Percentiles rank a stretch among this genome's conserved stretches.
Conservation (phyloP, 345 rosid species). For the Rhodomyrtus tomentosa region DNA sequence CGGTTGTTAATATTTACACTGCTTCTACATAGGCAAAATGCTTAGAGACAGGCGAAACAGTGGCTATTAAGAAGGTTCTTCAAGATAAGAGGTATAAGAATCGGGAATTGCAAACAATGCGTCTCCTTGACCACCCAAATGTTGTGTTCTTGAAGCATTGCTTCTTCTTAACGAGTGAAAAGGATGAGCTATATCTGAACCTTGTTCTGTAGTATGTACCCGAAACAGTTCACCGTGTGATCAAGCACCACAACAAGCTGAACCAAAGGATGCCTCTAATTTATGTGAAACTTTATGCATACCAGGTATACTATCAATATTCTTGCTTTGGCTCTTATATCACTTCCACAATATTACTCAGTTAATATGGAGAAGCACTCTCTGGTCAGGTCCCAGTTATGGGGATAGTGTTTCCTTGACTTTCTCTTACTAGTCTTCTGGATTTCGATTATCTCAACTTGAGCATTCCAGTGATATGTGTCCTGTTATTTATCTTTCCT, state of each 20-base stretch:
- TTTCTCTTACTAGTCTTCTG: background rate
- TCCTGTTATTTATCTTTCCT: background rate
- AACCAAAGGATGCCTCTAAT: slow-evolving; percentile 13
- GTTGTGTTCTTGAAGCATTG: slow-evolving; percentile 14
- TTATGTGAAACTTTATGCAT: slow-evolving; percentile 13
- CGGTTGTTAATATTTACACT: background rate
- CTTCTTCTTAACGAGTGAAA: slow-evolving; percentile 13
- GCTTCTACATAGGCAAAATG: slow-evolving; percentile 10
- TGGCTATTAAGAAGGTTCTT: slow-evolving; percentile 17
- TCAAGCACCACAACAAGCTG: slow-evolving; percentile 16
- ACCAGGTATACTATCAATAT: slow-evolving; percentile 5
- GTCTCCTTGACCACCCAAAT: slow-evolving; percentile 19
- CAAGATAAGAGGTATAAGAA: slow-evolving; percentile 21
- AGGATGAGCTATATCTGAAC: slow-evolving; percentile 18
- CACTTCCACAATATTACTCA: background rate
- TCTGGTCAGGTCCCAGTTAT: background rate
- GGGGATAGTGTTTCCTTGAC: background rate
- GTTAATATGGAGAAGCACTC: background rate
- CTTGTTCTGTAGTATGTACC: slow-evolving; percentile 17
- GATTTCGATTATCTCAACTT: background rate
- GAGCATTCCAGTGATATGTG: background rate
- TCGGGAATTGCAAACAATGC: slow-evolving; percentile 16
- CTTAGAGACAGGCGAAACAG: slow-evolving; percentile 17
- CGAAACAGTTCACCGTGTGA: slow-evolving; percentile 12
- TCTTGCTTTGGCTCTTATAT: background rate